phyloP scores from a whole-genome alignment of 139 green algal genomes.

The Medakamo hakoo region DNA sequence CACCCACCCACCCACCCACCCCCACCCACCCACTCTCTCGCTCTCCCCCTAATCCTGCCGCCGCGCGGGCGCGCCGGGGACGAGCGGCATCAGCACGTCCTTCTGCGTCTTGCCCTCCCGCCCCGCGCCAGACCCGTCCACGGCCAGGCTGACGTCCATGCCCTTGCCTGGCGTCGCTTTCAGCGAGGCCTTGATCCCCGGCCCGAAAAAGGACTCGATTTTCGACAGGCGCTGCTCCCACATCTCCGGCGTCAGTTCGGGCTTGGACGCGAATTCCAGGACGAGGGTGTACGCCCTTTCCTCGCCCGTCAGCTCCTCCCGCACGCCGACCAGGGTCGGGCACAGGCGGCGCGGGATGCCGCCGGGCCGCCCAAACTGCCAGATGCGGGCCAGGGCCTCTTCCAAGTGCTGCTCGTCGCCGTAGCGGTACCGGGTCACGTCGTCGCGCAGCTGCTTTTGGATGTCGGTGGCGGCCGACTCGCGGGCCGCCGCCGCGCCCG shows the following conservation, averaged over 20 bases:
- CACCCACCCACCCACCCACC: too few relatives aligned
- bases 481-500: slow-evolving; percentile 52
- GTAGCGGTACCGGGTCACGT: slow-evolving; percentile 66
- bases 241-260: slow-evolving; percentile 36
- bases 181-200: slow-evolving; percentile 49
- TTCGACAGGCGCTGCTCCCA: slow-evolving; percentile 59
- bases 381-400: slow-evolving; percentile 85
- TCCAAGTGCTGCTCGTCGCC: slow-evolving; percentile 98
- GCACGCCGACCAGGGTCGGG: slow-evolving; percentile 59
- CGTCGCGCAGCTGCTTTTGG: slow-evolving; percentile 80
- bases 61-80: slow-evolving; percentile 64
- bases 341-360: slow-evolving; percentile 50
- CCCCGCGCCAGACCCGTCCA: slow-evolving; percentile 55
- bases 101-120: slow-evolving; percentile 46
- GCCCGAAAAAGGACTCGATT: slow-evolving; percentile 85
- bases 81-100: slow-evolving; percentile 76
- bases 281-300: slow-evolving; percentile 19
- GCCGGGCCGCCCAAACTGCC: slow-evolving; percentile 43
- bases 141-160: slow-evolving; percentile 56
- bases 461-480: slow-evolving; percentile 81
- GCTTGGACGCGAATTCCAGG: slow-evolving; percentile 65
- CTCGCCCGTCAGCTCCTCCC: slow-evolving; percentile 54
- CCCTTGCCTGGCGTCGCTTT: slow-evolving; percentile 20
- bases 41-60: slow-evolving; percentile 22
- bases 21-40: too few relatives aligned